Base-by-base conservation (phyloP, 306 rosid species). In the Sicyos baderoa region DNA sequence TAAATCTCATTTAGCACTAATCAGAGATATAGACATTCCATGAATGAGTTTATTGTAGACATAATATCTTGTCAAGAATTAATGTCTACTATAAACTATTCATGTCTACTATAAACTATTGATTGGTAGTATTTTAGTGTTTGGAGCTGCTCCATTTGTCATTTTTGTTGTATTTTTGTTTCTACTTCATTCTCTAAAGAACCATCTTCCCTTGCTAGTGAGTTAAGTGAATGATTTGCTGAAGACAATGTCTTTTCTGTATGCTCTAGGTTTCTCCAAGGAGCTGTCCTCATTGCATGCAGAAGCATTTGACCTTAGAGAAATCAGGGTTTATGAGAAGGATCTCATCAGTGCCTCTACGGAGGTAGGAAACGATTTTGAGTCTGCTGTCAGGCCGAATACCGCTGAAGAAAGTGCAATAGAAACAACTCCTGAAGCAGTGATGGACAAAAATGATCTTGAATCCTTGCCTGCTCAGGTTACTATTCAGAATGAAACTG, bases 181-280 rank as follows among this genome's bases (percentile, higher is more conserved):
- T 55, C 9, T 3, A 1, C 10, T 44, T 44, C 70, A 64, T 44
- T 40, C 29, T 11, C 40, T 63, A 65, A 45, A 45, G 6, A 19
- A 45, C 47, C 3, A 47, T 66, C 6, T 67, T 42, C n/a, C 12
- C 23, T 48, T 23, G 45, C 72, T 25, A 35, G 63, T 19, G 6
- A 54, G 63, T 17, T 69, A 27, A 52, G 40, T 51, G 58, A 50
- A 70, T 74, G 54, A 62, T 32, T 22, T 67, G 19, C 59, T 65
- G 51, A 58, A 71, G 59, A n/a, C 50, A 76, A 57, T 54, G 19
- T 69, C 74, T 84, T 63, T 79, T 57, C 61, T 56, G 42, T 74
- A 25, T 70, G 67, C 79, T 82, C 70, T 88, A 94, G 99, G 96
- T 59, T 68, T 84, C 79, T 77, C 97, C n/a, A 74, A 69, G 56